Conservation (phyloP, 352 stramenopile species). For the Phytopythium kandeliae region DNA sequence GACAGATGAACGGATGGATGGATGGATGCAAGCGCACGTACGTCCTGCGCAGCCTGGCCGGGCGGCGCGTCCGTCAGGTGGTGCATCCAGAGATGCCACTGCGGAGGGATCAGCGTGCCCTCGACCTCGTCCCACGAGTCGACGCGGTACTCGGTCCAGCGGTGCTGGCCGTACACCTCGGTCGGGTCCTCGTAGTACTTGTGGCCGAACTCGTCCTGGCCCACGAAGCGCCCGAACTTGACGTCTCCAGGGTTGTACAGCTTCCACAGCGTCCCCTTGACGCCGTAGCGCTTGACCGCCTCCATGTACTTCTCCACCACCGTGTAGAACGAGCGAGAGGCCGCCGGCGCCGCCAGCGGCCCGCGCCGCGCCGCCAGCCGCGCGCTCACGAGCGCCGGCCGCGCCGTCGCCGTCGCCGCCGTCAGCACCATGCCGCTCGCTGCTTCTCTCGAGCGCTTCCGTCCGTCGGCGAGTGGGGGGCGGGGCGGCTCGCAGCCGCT, state of each 20-base stretch:
- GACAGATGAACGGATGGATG: no score
- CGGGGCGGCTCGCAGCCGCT: background rate
- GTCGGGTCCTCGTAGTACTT: conserved; percentile 86
- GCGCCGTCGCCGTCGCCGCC: conserved; percentile 12
- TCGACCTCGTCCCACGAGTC: conserved; percentile 77
- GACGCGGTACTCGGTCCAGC: conserved; percentile 83
- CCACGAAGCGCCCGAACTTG: conserved; percentile 83
- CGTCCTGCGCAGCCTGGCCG: conserved; percentile 51
- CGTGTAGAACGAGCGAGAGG: conserved; percentile 57
- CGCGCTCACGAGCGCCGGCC: conserved; percentile 28
- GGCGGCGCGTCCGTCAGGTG: conserved; percentile 69
- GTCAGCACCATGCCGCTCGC: conserved; percentile 13
- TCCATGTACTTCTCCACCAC: conserved; percentile 82
- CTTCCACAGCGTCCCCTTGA: conserved; percentile 80
- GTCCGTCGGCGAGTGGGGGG: no score
- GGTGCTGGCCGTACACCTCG: conserved; percentile 67
- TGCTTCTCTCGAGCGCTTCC: no score
- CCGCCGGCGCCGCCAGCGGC: conserved; percentile 26
- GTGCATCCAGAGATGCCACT: conserved; percentile 87
- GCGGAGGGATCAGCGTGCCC: conserved; percentile 63
- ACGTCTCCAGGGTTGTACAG: conserved; percentile 86
- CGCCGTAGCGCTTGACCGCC: conserved; percentile 75
- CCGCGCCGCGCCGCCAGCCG: conserved; percentile 20
- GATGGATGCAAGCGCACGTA: conserved; percentile 15
- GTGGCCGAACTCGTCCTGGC: conserved; percentile 79